phyloP scores from a whole-genome alignment of 192 early-diverging fungal genomes.

The Coemansia sp. region DNA sequence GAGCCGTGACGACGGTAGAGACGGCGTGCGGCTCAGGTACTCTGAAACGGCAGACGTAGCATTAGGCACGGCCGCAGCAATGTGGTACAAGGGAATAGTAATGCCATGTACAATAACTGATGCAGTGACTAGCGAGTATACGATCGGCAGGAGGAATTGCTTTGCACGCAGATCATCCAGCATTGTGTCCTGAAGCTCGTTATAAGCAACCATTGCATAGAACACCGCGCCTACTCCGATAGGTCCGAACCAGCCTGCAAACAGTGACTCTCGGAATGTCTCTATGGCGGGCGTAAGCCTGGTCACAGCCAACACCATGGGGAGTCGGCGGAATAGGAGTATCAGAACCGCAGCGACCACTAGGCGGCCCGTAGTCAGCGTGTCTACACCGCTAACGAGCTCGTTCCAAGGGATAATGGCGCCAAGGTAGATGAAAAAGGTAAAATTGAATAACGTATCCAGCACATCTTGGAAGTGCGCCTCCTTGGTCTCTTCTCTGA shows the following conservation, averaged over 20 bases:
- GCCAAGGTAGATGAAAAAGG: constrained; percentile 84
- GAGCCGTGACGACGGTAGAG: constrained; percentile 9
- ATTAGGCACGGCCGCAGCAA: constrained; percentile 14
- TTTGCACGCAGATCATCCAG: constrained; percentile 12
- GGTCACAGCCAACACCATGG: constrained; percentile 60
- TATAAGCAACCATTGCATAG: constrained; percentile 49
- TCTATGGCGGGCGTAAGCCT: constrained; percentile 63
- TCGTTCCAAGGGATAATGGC: constrained; percentile 66
- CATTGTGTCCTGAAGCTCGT: constrained; percentile 17
- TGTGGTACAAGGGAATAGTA: constrained; percentile 67
- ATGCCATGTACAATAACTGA: constrained; percentile 79
- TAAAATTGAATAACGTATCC: constrained; percentile 80
- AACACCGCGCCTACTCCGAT: constrained; percentile 67
- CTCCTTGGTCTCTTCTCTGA: constrained; percentile 71
- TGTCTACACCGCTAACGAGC: constrained; percentile 51
- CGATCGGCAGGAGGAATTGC: constrained; percentile 52
- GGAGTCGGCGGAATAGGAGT: constrained; percentile 71
- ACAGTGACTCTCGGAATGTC: constrained; percentile 67
- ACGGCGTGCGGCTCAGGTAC: constrained; percentile 12
- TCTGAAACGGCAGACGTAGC: constrained; percentile 11
- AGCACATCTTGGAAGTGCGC: constrained; percentile 88
- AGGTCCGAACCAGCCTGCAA: constrained; percentile 88
- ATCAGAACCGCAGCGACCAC: constrained; percentile 62
- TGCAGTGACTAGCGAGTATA: constrained; percentile 67
- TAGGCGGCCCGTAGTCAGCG: constrained; percentile 63